Evolutionary conservation across 805 yeast genomes (phyloP), one percentile per base, ranked within the genome.

Genomic region (Cyberlindnera xishuangbannaensis): DNA sequence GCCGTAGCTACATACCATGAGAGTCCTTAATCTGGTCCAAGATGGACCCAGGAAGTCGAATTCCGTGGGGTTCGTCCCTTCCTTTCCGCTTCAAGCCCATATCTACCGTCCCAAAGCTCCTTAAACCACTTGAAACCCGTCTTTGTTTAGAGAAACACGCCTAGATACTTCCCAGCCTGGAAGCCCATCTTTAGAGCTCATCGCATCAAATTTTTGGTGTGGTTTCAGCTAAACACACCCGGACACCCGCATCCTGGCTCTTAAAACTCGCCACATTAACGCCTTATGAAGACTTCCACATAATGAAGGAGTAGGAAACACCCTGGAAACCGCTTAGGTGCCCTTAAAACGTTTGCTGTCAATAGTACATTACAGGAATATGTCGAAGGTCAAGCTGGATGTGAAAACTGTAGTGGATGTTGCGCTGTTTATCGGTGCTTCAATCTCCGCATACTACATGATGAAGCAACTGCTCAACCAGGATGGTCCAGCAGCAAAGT

Each of bases 361-460:
- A n/a, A n/a, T n/a, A n/a, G n/a, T n/a, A n/a, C n/a, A n/a, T n/a
- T n/a, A n/a, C n/a, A n/a, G n/a, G n/a, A n/a, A 20, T 9, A 40
- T 40, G 44, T 26, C 41, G 3, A 40, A 40, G 22, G n/a, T 34
- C 27, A 62, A 53, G 35, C 37, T 65, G 19, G 69, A 66, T 36
- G 27, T 64, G 17, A 66, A 64, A 31, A 45, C 58, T 2, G 43
- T 65, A 9, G 54, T 73, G 2, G 80, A 74, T 36, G 46, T 73
- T 4, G 67, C 72, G 4, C 60, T 73, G 7, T 59, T 74, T 21
- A 47, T 71, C 2, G 77, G 87, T 15, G 83, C 88, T 3, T 78
- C 85, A 2, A 64, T 80, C 23, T 78, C 87, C 3, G 67, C 80
- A 40, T 83, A 82, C 52, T 83, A 79, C 48, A 58, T 81, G 50